Base-by-base conservation (phyloP, 179 eudicot genomes). In the Patellifolia procumbens region DNA sequence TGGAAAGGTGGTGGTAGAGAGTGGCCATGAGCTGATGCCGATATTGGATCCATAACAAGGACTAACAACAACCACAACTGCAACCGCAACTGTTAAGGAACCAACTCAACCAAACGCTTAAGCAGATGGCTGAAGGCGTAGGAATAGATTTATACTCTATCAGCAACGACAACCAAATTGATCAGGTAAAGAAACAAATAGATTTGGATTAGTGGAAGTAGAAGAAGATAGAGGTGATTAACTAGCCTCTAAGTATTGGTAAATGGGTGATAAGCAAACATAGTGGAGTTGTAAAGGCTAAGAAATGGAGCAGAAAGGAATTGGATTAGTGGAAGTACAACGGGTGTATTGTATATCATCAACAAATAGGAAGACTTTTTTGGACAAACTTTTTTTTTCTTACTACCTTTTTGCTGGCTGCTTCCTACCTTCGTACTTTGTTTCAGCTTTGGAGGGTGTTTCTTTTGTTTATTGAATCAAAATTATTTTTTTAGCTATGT, bases 21-120 rank as follows among this genome's bases (percentile, higher is more conserved):
- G 55, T 84, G 84, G 1, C 86, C 84, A 75, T 74, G 84, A 17
- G 71, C 61, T 71, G 79, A 75, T 61, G 76, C 68, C 11, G 77
- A 24, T 1, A 78, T 73, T 53, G 74, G 82, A 78, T 83, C 86
- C 86, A 83, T 83, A 56, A 2, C 62, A 8, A n/a, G n/a, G n/a
- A 66, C 42, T 20, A 39, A 39, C 10, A 55, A n/a, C 26, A 5
- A 64, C 4, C 5, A 31, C 17, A 4, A 29, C 32, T 22, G 13
- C n/a, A n/a, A n/a, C n/a, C n/a, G n/a, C n/a, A n/a, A n/a, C n/a
- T n/a, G 32, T 16, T 16, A 16, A 42, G 4, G 55, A 49, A 49
- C 55, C 1, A 0, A 52, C 5, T n/a, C n/a, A n/a, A n/a, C n/a
- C n/a, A n/a, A n/a, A n/a, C n/a, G n/a, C n/a, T n/a, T n/a, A n/a